A percentile compares a stretch with the other conserved stretches of the same genome.
phyloP scores from a whole-genome alignment of 2,329 filamentous ascomycete species.

The Calycina herbarum region DNA sequence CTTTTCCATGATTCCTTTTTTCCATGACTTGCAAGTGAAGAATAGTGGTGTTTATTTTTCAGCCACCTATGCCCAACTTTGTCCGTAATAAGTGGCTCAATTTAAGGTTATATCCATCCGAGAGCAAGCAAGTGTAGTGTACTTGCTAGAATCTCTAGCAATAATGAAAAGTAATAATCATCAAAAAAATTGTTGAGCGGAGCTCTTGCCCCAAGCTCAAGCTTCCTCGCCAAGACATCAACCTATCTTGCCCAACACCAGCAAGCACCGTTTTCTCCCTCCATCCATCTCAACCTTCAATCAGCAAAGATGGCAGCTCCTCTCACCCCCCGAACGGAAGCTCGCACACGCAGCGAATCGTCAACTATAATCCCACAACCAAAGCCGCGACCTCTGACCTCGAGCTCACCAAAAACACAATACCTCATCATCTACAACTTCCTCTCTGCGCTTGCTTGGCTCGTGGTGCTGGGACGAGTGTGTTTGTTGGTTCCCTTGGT shows the following conservation, averaged over 20 bases:
- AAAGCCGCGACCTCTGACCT: conserved; percentile 33
- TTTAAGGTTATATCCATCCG: background rate
- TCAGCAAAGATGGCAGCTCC: background rate
- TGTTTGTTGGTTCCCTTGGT: conserved; percentile 52
- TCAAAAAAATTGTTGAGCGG: background rate
- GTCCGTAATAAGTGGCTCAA: background rate
- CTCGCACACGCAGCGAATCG: conserved; percentile 6
- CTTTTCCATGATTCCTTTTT: background rate
- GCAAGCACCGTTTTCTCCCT: background rate
- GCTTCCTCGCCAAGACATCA: conserved; percentile 7
- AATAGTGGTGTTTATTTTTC: background rate
- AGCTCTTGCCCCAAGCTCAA: conserved; percentile 7
- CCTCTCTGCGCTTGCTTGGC: conserved; percentile 75
- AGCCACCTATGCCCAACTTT: background rate
- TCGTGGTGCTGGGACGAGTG: conserved; percentile 70
- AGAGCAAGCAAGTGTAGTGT: background rate
- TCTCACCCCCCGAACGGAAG: background rate
- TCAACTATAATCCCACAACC: conserved; percentile 19
- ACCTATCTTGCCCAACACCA: background rate
- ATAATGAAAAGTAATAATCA: background rate
- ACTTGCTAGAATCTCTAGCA: too few relatives aligned
- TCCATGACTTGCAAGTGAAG: background rate
- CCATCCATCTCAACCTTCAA: background rate
- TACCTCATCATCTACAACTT: conserved; percentile 89
- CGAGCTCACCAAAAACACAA: conserved; percentile 52